Conservation (phyloP, 352 stramenopile genomes). For the Globisporangium sylvaticum region DNA sequence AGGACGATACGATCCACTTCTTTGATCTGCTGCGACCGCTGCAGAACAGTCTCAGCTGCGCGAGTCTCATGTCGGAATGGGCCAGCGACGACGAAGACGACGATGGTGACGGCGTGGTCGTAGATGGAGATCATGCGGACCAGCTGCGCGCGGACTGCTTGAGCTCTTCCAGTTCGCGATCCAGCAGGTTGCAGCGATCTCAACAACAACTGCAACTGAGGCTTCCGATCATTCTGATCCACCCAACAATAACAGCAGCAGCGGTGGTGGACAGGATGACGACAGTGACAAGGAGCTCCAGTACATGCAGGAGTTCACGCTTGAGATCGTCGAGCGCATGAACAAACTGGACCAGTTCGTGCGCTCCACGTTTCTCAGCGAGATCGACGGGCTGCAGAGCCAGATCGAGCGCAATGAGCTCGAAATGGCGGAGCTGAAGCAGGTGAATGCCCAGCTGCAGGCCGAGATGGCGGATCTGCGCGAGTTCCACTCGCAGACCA, state of each 20-base stretch:
- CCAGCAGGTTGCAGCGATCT: constrained; percentile 30
- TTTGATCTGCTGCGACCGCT: constrained; percentile 50
- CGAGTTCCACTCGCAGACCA: constrained; percentile 40
- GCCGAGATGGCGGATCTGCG: constrained; percentile 35
- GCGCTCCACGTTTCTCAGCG: constrained; percentile 28
- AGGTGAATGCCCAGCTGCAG: constrained; percentile 30
- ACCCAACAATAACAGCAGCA: neutral
- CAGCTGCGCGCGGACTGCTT: constrained; percentile 35
- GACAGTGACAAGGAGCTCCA: constrained; percentile 28
- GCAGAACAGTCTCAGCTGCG: constrained; percentile 53
- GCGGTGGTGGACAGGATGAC: too few species aligned
- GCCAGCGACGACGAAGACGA: constrained; percentile 31
- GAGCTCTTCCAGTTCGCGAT: constrained; percentile 47
- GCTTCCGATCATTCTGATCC: neutral
- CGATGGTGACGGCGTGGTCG: constrained; percentile 13
- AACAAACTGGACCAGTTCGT: constrained; percentile 36
- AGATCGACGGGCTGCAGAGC: constrained; percentile 20
- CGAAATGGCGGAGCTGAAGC: constrained; percentile 7
- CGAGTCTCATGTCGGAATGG: constrained; percentile 31
- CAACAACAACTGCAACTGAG: neutral
- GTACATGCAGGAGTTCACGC: constrained; percentile 40
- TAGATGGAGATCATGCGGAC: constrained; percentile 2
- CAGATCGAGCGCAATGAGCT: constrained; percentile 14
- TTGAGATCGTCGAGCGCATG: constrained; percentile 37
- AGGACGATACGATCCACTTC: constrained; percentile 23